Evolutionary conservation across 768 basidiomycete species (phyloP).

Genomic region (Lactarius akahatsu): DNA sequence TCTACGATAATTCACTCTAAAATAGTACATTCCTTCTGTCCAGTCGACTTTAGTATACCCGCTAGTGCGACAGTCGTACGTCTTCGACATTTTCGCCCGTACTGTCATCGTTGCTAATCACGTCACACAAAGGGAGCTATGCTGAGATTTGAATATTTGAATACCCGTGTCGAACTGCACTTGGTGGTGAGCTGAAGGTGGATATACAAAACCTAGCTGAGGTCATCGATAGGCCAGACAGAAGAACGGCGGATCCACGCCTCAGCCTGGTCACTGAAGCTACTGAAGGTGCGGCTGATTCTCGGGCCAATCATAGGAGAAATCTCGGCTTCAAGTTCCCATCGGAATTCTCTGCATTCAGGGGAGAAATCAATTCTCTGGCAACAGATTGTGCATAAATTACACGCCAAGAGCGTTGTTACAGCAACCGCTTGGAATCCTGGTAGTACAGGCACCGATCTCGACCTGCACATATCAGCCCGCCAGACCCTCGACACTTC

Average conservation of each 20-base stretch:
- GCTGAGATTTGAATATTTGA: neutral
- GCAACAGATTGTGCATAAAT: neutral
- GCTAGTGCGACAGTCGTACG: too few relatives aligned
- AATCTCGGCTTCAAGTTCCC: too few relatives aligned
- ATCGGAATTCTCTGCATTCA: too few relatives aligned
- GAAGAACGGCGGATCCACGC: too few relatives aligned
- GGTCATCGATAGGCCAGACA: too few relatives aligned
- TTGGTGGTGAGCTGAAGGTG: neutral
- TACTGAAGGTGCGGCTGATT: neutral
- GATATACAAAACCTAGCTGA: too few relatives aligned
- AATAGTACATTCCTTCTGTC: too few relatives aligned
- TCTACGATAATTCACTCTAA: too few relatives aligned
- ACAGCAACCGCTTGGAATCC: neutral
- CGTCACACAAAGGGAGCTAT: too few relatives aligned
- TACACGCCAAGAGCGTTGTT: too few relatives aligned
- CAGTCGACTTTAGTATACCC: too few relatives aligned
- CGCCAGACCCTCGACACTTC: neutral
- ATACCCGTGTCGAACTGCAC: neutral
- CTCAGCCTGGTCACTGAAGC: neutral
- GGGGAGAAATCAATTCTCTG: neutral
- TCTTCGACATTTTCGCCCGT: too few relatives aligned
- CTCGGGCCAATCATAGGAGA: neutral
- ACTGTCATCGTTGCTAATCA: neutral
- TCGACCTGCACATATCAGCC: neutral
- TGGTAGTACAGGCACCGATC: neutral